Conservation (phyloP, 2,329 filamentous ascomycete species). For the Ustilaginoidea virens region DNA sequence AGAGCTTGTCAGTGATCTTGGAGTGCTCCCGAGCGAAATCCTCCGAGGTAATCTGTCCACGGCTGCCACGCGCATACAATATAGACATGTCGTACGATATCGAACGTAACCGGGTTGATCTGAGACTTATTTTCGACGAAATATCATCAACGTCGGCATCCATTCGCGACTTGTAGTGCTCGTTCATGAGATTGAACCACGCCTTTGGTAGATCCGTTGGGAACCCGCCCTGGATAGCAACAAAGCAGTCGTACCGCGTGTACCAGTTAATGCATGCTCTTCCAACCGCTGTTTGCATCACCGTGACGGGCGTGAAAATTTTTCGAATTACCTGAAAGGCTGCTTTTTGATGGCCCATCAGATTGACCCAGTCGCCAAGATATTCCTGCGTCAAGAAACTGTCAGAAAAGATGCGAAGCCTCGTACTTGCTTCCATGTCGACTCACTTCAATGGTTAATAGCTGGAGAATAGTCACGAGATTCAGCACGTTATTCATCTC, state of each 20-base stretch:
- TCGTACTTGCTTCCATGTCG: not conserved
- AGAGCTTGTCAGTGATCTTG: conserved; percentile 30
- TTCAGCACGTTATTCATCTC: conserved; percentile 60
- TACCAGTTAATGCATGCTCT: conserved; percentile 80
- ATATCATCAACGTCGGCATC: conserved; percentile 45
- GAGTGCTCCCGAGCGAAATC: conserved; percentile 50
- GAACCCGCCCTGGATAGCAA: conserved; percentile 68
- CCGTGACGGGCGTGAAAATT: conserved; percentile 61
- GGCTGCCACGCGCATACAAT: conserved; percentile 54
- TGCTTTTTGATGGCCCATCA: conserved; percentile 84
- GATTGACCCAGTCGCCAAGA: conserved; percentile 86
- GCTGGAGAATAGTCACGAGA: conserved; percentile 73
- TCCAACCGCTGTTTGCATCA: conserved; percentile 54
- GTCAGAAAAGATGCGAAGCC: conserved; percentile 2
- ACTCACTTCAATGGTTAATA: conserved; percentile 81
- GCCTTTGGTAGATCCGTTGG: conserved; percentile 57
- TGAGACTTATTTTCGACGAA: conserved; percentile 50
- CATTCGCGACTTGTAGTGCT: conserved; percentile 46
- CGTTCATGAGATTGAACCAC: conserved; percentile 57
- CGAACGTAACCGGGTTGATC: conserved; percentile 50
- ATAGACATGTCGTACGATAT: conserved; percentile 69
- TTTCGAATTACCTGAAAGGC: conserved; percentile 67
- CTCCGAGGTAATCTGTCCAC: conserved; percentile 46
- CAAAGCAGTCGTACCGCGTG: conserved; percentile 71
- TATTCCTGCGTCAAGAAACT: conserved; percentile 51